Conservation (phyloP, 441 rosid genomes). For the Croton setiger region DNA sequence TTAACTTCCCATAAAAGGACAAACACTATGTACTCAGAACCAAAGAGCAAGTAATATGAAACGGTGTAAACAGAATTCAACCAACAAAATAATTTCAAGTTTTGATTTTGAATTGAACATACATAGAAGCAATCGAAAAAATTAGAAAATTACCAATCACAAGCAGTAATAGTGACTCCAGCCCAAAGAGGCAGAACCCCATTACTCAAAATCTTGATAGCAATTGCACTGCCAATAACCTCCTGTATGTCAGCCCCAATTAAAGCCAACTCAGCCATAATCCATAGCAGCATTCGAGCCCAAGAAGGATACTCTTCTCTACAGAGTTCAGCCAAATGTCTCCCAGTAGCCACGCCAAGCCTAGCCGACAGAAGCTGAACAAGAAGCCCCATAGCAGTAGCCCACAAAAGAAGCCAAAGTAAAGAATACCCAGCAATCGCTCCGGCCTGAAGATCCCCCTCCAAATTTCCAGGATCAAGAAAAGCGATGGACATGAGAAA, state of each 20-base stretch:
- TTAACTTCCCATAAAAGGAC: background rate
- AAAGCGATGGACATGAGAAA: slow-evolving; percentile 91
- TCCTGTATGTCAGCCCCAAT: slow-evolving; percentile 94
- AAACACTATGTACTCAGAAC: background rate
- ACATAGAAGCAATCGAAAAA: background rate
- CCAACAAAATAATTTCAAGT: background rate
- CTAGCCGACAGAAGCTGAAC: slow-evolving; percentile 83
- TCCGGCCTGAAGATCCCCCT: slow-evolving; percentile 92
- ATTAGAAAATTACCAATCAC: slow-evolving; percentile 52
- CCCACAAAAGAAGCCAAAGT: slow-evolving; percentile 83
- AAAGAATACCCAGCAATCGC: slow-evolving; percentile 91
- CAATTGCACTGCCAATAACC: slow-evolving; percentile 95
- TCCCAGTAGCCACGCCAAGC: slow-evolving; percentile 84
- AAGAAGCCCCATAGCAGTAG: slow-evolving; percentile 83
- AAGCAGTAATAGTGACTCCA: slow-evolving; percentile 77
- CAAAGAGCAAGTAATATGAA: background rate
- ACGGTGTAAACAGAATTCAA: background rate
- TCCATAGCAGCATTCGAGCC: slow-evolving; percentile 73
- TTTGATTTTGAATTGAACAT: no score
- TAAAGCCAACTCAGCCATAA: slow-evolving; percentile 89
- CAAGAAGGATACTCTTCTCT: slow-evolving; percentile 91
- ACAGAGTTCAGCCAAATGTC: slow-evolving; percentile 92
- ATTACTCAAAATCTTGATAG: slow-evolving; percentile 68
- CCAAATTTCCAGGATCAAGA: slow-evolving; percentile 88
- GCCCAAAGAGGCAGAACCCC: slow-evolving; percentile 78